Evolutionary conservation across 352 stramenopile genomes (phyloP), one percentile per base, ranked within the genome.

Genomic region (Pythium sukuiense): DNA sequence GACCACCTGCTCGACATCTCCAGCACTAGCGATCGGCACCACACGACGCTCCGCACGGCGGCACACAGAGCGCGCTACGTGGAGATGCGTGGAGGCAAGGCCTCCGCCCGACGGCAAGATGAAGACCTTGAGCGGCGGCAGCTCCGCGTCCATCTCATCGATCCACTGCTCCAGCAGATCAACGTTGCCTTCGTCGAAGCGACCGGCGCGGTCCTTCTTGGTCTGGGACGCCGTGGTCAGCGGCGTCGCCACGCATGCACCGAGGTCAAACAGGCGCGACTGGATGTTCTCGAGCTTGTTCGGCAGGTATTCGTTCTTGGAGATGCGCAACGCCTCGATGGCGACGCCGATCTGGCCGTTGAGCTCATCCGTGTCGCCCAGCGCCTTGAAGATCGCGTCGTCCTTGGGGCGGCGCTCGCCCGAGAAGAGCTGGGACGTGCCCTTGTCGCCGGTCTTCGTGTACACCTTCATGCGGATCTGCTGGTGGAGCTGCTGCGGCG

Each of bases 381-480:
- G 82, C 54, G 90, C 90, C 65, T 95, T 81, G 80, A 98, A 98
- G 7, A 95, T 78, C 6, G 67, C 68, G 71, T 97, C 85, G 69
- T 90, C 80, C 74, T 98, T 98, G 63, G 77, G 69, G 20, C 88
- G 77, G 20, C 89, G 83, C 75, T 97, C 88, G 56, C 91, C 90
- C 59, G 92, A 97, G 74, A 96, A 97, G 56, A 97, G 83, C 71
- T 92, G 88, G 50, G 90, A 97, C 61, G 88, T 95, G 55, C 90
- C 92, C 67, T 97, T 98, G 74, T 98, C 92, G 45, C 92, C 92
- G 0, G 90, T 97, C 60, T 93, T 93, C 39, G 92, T 98, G 81
- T 98, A 98, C 55, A 97, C 87, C 71, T 96, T 96, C 82, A 95
- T 92, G 35, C 59, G 59, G 7, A 59, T n/a, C 59, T 72, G 55